phyloP scores from a whole-genome alignment of 2,329 filamentous ascomycete genomes.

The Grosmannia clavigera region DNA sequence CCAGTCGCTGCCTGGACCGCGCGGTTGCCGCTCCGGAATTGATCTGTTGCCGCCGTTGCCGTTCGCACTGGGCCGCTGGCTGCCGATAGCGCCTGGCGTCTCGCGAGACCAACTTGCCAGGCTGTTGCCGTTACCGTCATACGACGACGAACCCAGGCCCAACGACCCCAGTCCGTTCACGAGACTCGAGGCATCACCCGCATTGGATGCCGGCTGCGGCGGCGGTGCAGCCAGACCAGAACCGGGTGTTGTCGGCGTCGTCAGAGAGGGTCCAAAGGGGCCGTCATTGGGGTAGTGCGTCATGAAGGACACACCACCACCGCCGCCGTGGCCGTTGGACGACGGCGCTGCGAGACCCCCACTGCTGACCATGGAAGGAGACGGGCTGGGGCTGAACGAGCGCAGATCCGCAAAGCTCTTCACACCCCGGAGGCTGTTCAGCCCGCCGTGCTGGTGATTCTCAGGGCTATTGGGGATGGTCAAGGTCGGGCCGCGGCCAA shows the following conservation, averaged over 20 bases:
- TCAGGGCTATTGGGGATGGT: constrained; percentile 75
- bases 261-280: constrained; percentile 23
- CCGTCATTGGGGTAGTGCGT: constrained; percentile 30
- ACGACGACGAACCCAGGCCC: constrained; percentile 33
- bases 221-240: constrained; percentile 14
- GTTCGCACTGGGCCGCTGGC: constrained; percentile 45
- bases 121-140: constrained; percentile 28
- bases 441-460: constrained; percentile 42
- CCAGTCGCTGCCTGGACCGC: constrained; percentile 46
- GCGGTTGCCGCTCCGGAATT: constrained; percentile 50
- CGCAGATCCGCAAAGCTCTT: constrained; percentile 95
- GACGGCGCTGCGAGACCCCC: constrained; percentile 30
- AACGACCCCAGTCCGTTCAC: constrained; percentile 37
- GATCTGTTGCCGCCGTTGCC: constrained; percentile 20
- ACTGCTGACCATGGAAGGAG: constrained; percentile 52
- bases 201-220: constrained; percentile 7
- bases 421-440: constrained; percentile 76
- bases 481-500: constrained; percentile 75
- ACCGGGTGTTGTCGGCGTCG: constrained; percentile 25
- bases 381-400: constrained; percentile 89
- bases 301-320: constrained; percentile 25
- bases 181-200: constrained; percentile 22
- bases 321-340: constrained; percentile 16
- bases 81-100: constrained; percentile 51
- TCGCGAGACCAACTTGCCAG: constrained; percentile 26